Evolutionary conservation across 202 grass and related monocot species (phyloP), one percentile per base, ranked within the genome.

Genomic region (Bolboschoenoplectus hybrid): DNA sequence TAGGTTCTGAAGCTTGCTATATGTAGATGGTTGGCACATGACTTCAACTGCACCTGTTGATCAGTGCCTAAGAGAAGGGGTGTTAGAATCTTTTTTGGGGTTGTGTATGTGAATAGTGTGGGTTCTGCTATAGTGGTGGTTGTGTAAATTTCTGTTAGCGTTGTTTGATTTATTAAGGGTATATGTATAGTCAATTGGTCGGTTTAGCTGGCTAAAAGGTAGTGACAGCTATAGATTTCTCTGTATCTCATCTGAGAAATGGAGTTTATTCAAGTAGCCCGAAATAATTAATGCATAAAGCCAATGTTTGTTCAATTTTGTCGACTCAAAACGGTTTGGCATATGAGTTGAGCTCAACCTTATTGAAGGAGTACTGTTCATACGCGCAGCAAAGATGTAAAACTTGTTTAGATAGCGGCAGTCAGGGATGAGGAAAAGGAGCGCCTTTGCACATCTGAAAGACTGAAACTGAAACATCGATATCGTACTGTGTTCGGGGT

Each of bases 51-150:
- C 51, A 39, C 35, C 19, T 8, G 50, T 78, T 7, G 51, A 61
- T 20, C 36, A 43, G 52, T 41, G 55, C 35, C 17, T 11, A 61
- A 58, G 56, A 43, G 32, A 19, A 58, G 20, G 16, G 61, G 14
- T 19, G 16, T 19, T 41, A 20, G 34, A 9, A 40, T 58, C 9
- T 12, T 9, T 80, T 57, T 2, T 2, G 49, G 50, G 73, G 34
- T 36, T 80, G 14, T 79, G 13, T 56, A 58, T 80, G 76, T 80
- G 36, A 41, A 60, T 80, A 80, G 76, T 61, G 16, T 61, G 14
- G 71, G 17, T 80, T 80, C 61, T 20, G 20, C 74, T 39, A 34
- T 58, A 57, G 74, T 76, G 49, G 5, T 78, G 9, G 35, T 60
- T 60, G 14, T 80, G 45, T 51, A 74, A 26, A 51, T 51, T 74